These are phyloP conservation scores for Rachicladosporium sp. DNA, from an alignment of 2,329 filamentous ascomycete species.

Conservation along the genomic window DNA sequence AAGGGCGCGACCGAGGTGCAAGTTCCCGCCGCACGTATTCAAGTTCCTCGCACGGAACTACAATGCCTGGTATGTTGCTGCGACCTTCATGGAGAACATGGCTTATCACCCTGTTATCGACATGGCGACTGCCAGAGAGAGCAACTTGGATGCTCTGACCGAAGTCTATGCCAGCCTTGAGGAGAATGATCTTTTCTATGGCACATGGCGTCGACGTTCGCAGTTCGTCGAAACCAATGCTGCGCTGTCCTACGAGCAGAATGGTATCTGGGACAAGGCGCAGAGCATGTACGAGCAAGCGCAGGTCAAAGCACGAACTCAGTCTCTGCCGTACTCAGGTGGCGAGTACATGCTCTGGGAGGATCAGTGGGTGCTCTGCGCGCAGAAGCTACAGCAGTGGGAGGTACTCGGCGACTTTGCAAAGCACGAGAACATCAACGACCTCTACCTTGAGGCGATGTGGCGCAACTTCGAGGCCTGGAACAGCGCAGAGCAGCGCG, in stretches of 20 bases:
- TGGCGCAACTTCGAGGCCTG: conserved; percentile 96
- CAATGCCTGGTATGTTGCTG: conserved; percentile 92
- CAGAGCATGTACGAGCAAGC: conserved; percentile 94
- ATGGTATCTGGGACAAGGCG: conserved; percentile 98
- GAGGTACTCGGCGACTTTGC: conserved; percentile 95
- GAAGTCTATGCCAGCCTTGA: conserved; percentile 83
- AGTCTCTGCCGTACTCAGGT: conserved; percentile 89
- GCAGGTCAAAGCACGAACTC: conserved; percentile 92
- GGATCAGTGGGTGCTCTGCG: conserved; percentile 96
- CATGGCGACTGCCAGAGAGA: conserved; percentile 74
- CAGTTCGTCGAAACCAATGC: conserved; percentile 97
- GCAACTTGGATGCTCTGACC: conserved; percentile 88
- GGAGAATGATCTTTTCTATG: conserved; percentile 95
- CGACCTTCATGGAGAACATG: conserved; percentile 79
- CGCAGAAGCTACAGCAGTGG: conserved; percentile 97
- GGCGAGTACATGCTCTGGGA: conserved; percentile 99
- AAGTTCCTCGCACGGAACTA: conserved; percentile 92
- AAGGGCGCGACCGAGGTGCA: conserved; percentile 73
- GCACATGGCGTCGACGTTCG: conserved; percentile 87
- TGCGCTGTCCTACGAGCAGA: conserved; percentile 93
- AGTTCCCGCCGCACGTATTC: conserved; percentile 87
- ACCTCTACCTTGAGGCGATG: conserved; percentile 84
- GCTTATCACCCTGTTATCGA: conserved; percentile 76
- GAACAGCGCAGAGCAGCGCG: conserved; percentile 73
- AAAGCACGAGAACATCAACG: conserved; percentile 97